Percentiles rank a stretch among this genome's conserved stretches.
Conservation (phyloP, 1,284 basidiomycete genomes). For the Cerrena zonata region DNA sequence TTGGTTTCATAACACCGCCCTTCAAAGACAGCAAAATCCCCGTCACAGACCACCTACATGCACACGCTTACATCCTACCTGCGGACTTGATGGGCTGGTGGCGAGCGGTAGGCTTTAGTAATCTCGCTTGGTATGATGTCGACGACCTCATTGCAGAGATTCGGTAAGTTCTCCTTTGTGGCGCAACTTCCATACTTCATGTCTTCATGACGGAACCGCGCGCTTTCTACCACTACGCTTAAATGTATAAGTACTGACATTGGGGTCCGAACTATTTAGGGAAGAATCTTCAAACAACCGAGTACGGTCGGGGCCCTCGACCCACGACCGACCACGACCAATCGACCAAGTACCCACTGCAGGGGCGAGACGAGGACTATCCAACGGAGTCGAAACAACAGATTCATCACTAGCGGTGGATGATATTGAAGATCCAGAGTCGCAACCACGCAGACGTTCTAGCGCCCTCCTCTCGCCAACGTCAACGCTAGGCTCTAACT, state of each 20-base stretch:
- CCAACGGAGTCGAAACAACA: conserved; percentile 60
- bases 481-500: conserved; percentile 1
- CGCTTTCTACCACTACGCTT: not conserved
- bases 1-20: conserved; percentile 71
- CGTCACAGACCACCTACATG: conserved; percentile 70
- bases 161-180: conserved; percentile 33
- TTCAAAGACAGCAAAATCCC: conserved; percentile 71
- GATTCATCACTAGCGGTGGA: conserved; percentile 41
- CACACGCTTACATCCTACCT: conserved; percentile 62
- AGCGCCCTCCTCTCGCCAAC: not conserved
- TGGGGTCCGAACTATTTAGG: too few species aligned
- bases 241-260: too few species aligned
- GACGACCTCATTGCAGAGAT: conserved; percentile 77
- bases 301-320: conserved; percentile 58
- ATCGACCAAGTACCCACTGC: conserved; percentile 67
- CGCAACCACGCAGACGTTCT: conserved; percentile 19
- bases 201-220: not conserved
- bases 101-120: conserved; percentile 58
- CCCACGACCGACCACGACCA: conserved; percentile 43
- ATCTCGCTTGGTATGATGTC: conserved; percentile 67
- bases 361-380: conserved; percentile 56
- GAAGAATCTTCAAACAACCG: conserved; percentile 71
- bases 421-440: conserved; percentile 43
- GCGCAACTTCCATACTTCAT: not conserved
- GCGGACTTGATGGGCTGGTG: conserved; percentile 67